Conservation (phyloP, 768 basidiomycete genomes). For the Phanerochaete sordida region DNA sequence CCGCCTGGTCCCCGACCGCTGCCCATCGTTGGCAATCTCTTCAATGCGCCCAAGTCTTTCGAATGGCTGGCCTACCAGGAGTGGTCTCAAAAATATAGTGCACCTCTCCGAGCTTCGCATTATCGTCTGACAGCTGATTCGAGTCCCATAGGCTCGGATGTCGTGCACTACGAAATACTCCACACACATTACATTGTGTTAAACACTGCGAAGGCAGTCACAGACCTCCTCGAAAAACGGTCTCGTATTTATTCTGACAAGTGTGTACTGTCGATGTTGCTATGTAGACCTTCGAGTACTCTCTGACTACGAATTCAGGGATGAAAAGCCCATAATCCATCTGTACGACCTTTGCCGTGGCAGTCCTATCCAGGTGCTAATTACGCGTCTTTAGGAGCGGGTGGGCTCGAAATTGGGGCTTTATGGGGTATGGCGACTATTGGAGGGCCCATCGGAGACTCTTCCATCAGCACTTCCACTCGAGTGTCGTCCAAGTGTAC, state of each 20-base stretch:
- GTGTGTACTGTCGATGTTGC: background rate
- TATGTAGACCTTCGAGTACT: conserved; percentile 11
- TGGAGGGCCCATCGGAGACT: conserved; percentile 9
- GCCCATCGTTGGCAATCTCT: conserved; percentile 20
- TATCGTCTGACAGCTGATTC: too few species aligned
- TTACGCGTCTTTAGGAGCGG: background rate
- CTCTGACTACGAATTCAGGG: too few species aligned
- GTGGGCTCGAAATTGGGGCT: background rate
- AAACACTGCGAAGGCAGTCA: conserved; percentile 27
- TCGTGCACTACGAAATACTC: background rate
- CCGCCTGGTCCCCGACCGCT: conserved; percentile 24
- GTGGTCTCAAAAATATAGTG: conserved; percentile 20
- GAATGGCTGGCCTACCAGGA: conserved; percentile 16
- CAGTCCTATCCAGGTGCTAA: too few species aligned
- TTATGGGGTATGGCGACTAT: conserved; percentile 1
- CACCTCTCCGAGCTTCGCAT: background rate
- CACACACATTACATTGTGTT: conserved; percentile 26
- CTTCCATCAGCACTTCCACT: conserved; percentile 4
- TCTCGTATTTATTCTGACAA: conserved; percentile 31
- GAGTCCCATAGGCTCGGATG: background rate
- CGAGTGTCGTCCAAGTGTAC: background rate
- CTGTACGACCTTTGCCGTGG: background rate
- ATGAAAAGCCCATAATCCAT: conserved; percentile 4
- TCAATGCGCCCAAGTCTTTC: conserved; percentile 13
- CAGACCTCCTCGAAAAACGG: conserved; percentile 31